Evolutionary conservation across 164 flowering plant species (phyloP).

Genomic region (Warburgia ugandensis): DNA sequence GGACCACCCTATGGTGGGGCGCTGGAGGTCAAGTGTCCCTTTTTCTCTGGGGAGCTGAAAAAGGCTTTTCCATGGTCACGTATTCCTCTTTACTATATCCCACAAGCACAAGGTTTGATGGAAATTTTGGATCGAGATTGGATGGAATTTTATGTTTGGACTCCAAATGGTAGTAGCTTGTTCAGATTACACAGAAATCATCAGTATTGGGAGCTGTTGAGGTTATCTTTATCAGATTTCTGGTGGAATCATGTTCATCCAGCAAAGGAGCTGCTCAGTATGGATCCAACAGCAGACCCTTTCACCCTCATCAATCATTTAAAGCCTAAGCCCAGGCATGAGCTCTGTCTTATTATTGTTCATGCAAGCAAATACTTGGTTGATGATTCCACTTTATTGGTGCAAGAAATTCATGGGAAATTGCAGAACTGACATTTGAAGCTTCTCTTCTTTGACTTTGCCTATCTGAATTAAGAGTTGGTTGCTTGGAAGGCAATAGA

Average conservation of each 20-base stretch:
- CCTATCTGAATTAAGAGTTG: neutral
- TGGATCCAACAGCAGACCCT: constrained; percentile 21
- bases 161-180: constrained; percentile 52
- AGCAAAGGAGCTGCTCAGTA: constrained; percentile 35
- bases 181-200: constrained; percentile 40
- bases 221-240: constrained; percentile 46
- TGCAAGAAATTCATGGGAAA: constrained; percentile 46
- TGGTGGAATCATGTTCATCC: constrained; percentile 70
- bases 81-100: constrained; percentile 44
- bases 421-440: constrained; percentile 12
- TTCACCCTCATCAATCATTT: neutral
- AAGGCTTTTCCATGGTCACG: constrained; percentile 42
- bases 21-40: constrained; percentile 60
- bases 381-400: constrained; percentile 31
- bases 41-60: constrained; percentile 30
- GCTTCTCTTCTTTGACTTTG: neutral
- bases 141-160: constrained; percentile 71
- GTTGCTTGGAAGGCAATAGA: neutral
- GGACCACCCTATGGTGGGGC: constrained; percentile 42
- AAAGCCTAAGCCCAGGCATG: constrained; percentile 38
- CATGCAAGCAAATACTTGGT: constrained; percentile 38
- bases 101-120: constrained; percentile 70
- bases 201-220: constrained; percentile 42
- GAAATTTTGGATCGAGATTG: constrained; percentile 61
- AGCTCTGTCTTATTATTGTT: constrained; percentile 29